Percentiles rank a stretch among this genome's conserved stretches.
phyloP scores from a whole-genome alignment of 2,329 filamentous ascomycete genomes.

The Epichloe baconii region DNA sequence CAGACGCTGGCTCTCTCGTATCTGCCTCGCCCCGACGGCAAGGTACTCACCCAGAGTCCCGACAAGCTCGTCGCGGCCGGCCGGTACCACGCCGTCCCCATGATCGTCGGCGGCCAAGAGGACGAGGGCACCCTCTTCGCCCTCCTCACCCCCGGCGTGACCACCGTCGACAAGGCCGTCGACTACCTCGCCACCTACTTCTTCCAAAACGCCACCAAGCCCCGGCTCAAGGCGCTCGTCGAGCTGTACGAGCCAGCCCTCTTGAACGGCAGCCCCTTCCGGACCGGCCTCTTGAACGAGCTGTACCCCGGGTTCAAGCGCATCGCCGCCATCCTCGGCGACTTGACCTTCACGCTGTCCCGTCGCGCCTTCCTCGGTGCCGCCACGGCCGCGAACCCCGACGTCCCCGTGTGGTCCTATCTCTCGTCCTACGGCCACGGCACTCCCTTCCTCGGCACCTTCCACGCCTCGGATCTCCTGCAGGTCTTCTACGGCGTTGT shows the following conservation, averaged over 20 bases:
- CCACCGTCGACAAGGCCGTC: constrained; percentile 42
- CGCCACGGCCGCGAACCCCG: constrained; percentile 32
- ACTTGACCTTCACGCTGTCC: constrained; percentile 60
- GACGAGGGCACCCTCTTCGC: constrained; percentile 3
- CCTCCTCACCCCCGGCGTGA: constrained; percentile 27
- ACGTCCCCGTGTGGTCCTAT: constrained; percentile 62
- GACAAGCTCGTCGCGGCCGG: constrained; percentile 32
- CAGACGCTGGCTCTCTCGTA: not conserved
- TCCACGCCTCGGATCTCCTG: constrained; percentile 58
- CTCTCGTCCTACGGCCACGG: constrained; percentile 59
- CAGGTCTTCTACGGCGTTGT: constrained; percentile 54
- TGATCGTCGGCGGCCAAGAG: constrained; percentile 1
- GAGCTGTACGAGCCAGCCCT: constrained; percentile 45
- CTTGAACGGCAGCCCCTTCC: constrained; percentile 55
- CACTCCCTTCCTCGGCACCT: constrained; percentile 60
- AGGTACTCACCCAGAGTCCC: not conserved
- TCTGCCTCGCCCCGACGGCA: constrained; percentile 18
- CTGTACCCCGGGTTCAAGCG: constrained; percentile 68
- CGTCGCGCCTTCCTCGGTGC: constrained; percentile 49
- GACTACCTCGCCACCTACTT: constrained; percentile 47
- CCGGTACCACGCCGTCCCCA: constrained; percentile 36
- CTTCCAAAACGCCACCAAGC: constrained; percentile 42
- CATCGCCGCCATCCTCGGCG: constrained; percentile 60
- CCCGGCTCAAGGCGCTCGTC: constrained; percentile 43
- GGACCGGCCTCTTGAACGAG: constrained; percentile 55